Conservation (phyloP, 805 yeast genomes). For the Metschnikowia cubensis region DNA sequence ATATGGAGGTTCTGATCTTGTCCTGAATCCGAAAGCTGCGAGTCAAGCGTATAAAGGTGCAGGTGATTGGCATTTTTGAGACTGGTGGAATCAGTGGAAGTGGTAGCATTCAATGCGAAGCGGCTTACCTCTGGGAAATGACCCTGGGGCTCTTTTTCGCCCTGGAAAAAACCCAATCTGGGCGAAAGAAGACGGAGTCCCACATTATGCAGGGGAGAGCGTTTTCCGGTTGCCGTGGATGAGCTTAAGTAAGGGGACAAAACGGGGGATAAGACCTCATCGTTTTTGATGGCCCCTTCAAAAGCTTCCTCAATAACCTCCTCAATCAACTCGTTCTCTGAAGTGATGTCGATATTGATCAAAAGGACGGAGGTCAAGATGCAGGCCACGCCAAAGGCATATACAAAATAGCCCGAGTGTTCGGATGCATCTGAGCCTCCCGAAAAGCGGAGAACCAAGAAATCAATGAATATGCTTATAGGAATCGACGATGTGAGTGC, state of each 20-base stretch:
- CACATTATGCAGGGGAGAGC: conserved; percentile 7
- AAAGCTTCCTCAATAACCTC: conserved; percentile 47
- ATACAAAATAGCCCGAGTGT: conserved; percentile 26
- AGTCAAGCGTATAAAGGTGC: conserved; percentile 13
- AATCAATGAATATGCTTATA: conserved; percentile 48
- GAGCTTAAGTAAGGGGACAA: conserved; percentile 41
- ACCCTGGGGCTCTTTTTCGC: conserved; percentile 5
- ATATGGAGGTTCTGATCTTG: conserved; percentile 8
- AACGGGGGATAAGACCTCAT: conserved; percentile 44
- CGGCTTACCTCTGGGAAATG: conserved; percentile 4
- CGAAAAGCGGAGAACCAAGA: conserved; percentile 26
- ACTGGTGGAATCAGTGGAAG: conserved; percentile 3
- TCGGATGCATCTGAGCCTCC: conserved; percentile 17
- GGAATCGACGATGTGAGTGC: conserved; percentile 53
- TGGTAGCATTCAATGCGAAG: conserved; percentile 3
- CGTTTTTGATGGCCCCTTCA: conserved; percentile 44
- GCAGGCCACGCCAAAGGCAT: conserved; percentile 45
- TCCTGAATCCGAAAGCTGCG: background rate
- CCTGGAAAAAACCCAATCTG: conserved; percentile 17
- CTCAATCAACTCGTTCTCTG: conserved; percentile 44
- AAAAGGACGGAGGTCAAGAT: conserved; percentile 45
- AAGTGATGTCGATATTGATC: conserved; percentile 39
- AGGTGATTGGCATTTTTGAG: conserved; percentile 11
- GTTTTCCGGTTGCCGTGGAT: conserved; percentile 3
- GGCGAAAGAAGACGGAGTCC: conserved; percentile 17